Conservation (phyloP, 192 early-diverging fungal species). For the Spinellus fusiger region DNA sequence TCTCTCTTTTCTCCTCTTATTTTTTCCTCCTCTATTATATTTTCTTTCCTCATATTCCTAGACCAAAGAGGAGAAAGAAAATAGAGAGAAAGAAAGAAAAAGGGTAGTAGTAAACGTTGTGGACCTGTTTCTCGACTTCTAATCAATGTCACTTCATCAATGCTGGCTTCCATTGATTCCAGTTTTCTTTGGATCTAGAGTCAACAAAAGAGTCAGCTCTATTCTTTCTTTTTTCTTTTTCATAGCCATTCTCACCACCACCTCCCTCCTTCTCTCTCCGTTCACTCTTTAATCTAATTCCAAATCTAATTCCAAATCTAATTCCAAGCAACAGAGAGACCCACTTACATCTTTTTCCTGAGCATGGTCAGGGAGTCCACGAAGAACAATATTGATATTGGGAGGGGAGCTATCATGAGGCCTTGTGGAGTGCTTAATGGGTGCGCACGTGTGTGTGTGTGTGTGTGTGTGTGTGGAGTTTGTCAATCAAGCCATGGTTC, state of each 20-base stretch:
- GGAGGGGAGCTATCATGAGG: slow-evolving; percentile 17
- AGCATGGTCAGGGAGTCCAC: slow-evolving; percentile 23
- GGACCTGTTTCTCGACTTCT: slow-evolving; percentile 36
- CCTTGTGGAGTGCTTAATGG: slow-evolving; percentile 3
- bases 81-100: background rate
- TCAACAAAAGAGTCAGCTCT: background rate
- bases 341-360: slow-evolving; percentile 28
- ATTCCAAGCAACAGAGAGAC: background rate
- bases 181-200: slow-evolving; percentile 31
- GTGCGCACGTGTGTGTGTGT: background rate
- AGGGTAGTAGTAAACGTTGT: background rate
- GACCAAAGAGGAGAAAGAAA: no score
- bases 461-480: background rate
- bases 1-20: no score
- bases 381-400: slow-evolving; percentile 34
- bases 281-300: no score
- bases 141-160: slow-evolving; percentile 32
- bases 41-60: no score
- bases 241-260: background rate
- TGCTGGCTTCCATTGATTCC: slow-evolving; percentile 30
- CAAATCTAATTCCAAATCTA: background rate
- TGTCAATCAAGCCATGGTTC: background rate
- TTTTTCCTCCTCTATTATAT: no score
- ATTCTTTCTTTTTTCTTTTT: background rate
- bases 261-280: no score